Base-by-base conservation (phyloP, 345 rosid genomes). In the Brassica cretica region DNA sequence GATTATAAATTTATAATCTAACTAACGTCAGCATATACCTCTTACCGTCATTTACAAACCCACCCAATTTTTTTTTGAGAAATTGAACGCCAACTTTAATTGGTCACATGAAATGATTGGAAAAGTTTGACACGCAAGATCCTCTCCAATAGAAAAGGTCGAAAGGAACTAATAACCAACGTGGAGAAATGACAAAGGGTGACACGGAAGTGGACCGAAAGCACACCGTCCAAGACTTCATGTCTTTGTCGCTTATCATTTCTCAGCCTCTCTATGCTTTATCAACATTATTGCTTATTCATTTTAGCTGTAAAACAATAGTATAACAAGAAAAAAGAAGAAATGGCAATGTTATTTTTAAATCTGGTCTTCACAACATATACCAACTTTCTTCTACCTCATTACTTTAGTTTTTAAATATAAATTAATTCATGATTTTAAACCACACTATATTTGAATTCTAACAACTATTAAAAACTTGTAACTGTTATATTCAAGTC, bases 141-240 rank as follows among this genome's bases (percentile, higher is more conserved):
- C 16, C n/a, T 27, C 15, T 32, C 39, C 53, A 63, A n/a, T 6
- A 49, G n/a, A 44, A 14, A 27, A 44, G 53, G 25, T 32, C 15
- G 44, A 44, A 41, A 30, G 66, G 32, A 71, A 64, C 66, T 64
- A 64, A 65, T 29, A 16, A 63, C 70, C 61, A 29, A 74, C 66
- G 82, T 79, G 82, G 75, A 79, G 67, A 69, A 53, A 63, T 3
- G 27, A 63, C 66, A 79, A 55, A 74, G 72, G 35, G 24, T 74
- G 82, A 69, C 75, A 69, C 71, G 75, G 39, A 74, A 80, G 67
- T 69, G 82, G 82, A 74, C 82, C 75, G 11, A 63, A 41, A 74
- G 63, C 82, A 62, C 78, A 80, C 82, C 79, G 76, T 70, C 82
- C 82, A 80, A 73, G 60, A 56, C 75, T 30, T 30, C 49, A 39